Base-by-base conservation (phyloP, 768 basidiomycete species). In the Scleroderma bovista region DNA sequence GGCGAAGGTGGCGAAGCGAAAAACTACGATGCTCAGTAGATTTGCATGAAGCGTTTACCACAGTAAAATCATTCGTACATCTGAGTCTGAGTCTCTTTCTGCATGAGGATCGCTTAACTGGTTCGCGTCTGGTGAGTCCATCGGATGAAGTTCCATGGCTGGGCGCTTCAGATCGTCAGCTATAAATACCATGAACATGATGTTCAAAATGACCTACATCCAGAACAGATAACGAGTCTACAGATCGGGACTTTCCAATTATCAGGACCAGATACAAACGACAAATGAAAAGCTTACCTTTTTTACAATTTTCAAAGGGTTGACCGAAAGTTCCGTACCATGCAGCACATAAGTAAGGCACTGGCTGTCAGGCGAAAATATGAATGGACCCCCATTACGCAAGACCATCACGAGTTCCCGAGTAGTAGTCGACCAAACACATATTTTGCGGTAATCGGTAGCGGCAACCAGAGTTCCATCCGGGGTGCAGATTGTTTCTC, bases 321-420 rank as follows among this genome's bases (percentile, higher is more conserved):
- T 34, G 13, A 51, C 38, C 3, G 31, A n/a, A 5, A 51, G 29
- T 32, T 1, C n/a, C 26, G 19, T 19, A 16, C n/a, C 46, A 47
- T 6, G 11, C 7, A 22, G 3, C 12, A 31, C 19, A 19, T 32
- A 29, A 5, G 39, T 39, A 23, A 51, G 46, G 33, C 43, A 29
- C 20, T 24, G 37, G 32, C 51, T 31, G 12, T 51, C 45, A 11
- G 46, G 11, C 5, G 51, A 51, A 31, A 51, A 46, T 8, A 22
- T 40, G 6, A 47, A 15, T 23, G 46, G 46, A 3, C 32, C 84
- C 63, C 93, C 89, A 0, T 92, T 92, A 32, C 91, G 70, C 43
- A 93, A 72, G 19, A 84, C 87, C 19, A 20, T 39, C 6, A 51
- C 17, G 47, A 38, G 13, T 33, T 46, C 20, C 22, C 43, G 34